Evolutionary conservation across 495 filamentous ascomycete species (phyloP), one percentile per base, ranked within the genome.

Genomic region (Lepraria neglecta): DNA sequence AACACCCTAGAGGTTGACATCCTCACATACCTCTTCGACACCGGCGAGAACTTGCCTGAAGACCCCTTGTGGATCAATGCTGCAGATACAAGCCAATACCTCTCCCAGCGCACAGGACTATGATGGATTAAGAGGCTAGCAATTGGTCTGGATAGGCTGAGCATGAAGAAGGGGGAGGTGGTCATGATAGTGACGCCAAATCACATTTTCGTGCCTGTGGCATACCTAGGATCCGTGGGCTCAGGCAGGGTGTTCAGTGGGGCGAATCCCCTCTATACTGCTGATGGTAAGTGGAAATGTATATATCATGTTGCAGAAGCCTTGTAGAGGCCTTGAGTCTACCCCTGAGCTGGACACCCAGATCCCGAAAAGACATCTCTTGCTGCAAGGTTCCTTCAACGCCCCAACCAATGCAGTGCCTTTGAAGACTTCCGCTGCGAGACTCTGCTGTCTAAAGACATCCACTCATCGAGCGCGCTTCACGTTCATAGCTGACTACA

Each of bases 201-300:
- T 70, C 81, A 79, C 68, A 85, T 92, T 65, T 88, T 92, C 71
- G 83, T 84, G 40, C 80, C 87, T 21, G 73, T 79, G 4, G 72
- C 92, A 50, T 88, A 78, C 70, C 90, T 90, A 78, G 92, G 91
- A 33, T 74, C 80, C 15, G 83, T 87, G 63, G 96, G 90, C 86
- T 87, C 91, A 0, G 91, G 91, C 42, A 91, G 89, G 30, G 76
- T 86, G 46, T 71, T 90, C 24, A 89, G 86, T 5, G 88, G 92
- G 0, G 91, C 90, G 17, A 97, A 97, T 69, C 92, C 92, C n/a
- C 80, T 81, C 1, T 97, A 96, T 75, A 94, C 87, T 3, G 82
- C 77, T 21, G 85, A 95, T n/a, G 64, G 64, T 65, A 46, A 24
- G 54, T 42, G 24, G 27, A 59, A 5, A 24, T 56, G 21, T 15